Conservation (phyloP, 305 asterid genomes). For the Rubia balearica region DNA sequence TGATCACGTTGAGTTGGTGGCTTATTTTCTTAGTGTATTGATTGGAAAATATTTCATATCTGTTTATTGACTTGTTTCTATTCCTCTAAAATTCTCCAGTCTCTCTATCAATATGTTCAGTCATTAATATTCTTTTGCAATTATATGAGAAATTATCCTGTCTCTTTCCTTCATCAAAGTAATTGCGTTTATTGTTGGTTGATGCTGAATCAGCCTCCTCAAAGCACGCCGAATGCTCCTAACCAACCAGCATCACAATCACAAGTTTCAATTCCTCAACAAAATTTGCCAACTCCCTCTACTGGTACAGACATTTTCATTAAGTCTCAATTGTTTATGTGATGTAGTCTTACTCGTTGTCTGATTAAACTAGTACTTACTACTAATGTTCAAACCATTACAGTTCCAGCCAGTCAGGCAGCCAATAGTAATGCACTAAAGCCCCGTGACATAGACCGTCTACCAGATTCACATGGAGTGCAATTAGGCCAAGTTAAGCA, state of each 20-base stretch:
- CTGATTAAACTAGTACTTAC: conserved; percentile 14
- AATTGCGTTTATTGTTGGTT: neutral
- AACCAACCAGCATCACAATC: conserved; percentile 48
- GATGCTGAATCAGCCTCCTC: conserved; percentile 39
- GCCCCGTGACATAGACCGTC: conserved; percentile 46
- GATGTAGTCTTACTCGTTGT: neutral
- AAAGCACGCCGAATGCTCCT: conserved; percentile 36
- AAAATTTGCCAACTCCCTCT: conserved; percentile 35
- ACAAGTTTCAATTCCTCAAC: conserved; percentile 47
- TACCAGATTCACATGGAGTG: conserved; percentile 47
- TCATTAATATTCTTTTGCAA: neutral
- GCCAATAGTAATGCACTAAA: conserved; percentile 37
- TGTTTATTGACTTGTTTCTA: neutral
- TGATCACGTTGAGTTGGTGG: neutral
- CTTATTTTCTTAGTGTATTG: neutral
- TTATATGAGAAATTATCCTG: neutral
- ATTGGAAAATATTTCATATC: neutral
- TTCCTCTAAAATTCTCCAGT: neutral
- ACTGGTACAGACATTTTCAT: conserved; percentile 30
- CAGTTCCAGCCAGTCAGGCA: conserved; percentile 40
- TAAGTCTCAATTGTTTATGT: conserved; percentile 7
- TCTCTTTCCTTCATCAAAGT: neutral
- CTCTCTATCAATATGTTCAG: neutral
- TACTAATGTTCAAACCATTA: conserved; percentile 25
- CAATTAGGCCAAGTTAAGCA: conserved; percentile 47